These are phyloP conservation scores for Aspergillus piperis DNA, from an alignment of 2,329 filamentous ascomycete genomes.

Conservation along the genomic window DNA sequence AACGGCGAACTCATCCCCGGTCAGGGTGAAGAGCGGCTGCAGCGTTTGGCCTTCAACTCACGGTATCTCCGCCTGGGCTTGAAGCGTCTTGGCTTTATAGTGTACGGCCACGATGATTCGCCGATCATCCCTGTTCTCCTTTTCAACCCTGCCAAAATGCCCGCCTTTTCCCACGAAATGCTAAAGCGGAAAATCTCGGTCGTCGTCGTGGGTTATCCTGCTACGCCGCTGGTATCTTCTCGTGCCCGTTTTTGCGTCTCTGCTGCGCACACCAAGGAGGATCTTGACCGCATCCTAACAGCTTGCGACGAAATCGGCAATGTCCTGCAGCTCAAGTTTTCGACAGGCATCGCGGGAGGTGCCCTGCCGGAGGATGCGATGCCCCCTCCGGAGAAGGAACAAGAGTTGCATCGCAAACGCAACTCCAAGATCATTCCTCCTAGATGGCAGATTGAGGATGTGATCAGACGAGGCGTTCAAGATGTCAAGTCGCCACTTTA, in stretches of 20 bases:
- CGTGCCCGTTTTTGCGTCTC: slow-evolving; percentile 95
- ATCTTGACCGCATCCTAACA: slow-evolving; percentile 82
- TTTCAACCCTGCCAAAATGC: slow-evolving; percentile 98
- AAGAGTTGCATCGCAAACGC: slow-evolving; percentile 60
- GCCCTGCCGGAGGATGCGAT: slow-evolving; percentile 72
- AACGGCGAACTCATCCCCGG: slow-evolving; percentile 83
- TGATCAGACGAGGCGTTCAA: slow-evolving; percentile 70
- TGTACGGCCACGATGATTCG: slow-evolving; percentile 96
- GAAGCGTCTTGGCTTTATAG: slow-evolving; percentile 94
- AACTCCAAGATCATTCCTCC: slow-evolving; percentile 63
- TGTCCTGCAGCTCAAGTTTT: slow-evolving; percentile 91
- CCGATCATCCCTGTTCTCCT: slow-evolving; percentile 93
- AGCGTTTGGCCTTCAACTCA: slow-evolving; percentile 96
- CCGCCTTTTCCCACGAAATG: slow-evolving; percentile 98
- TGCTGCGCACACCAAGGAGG: slow-evolving; percentile 96
- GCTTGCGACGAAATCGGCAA: slow-evolving; percentile 94
- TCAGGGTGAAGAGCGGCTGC: slow-evolving; percentile 91
- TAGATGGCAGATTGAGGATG: slow-evolving; percentile 75
- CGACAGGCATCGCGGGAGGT: slow-evolving; percentile 90
- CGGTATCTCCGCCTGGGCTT: slow-evolving; percentile 95
- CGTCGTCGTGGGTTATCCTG: slow-evolving; percentile 95
- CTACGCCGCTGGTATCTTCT: slow-evolving; percentile 91
- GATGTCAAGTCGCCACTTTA: slow-evolving; percentile 73
- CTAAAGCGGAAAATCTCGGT: slow-evolving; percentile 95
- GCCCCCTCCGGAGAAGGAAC: slow-evolving; percentile 65